A percentile compares a stretch with the other conserved stretches of the same genome.
Evolutionary conservation across 2,329 filamentous ascomycete genomes (phyloP).

Genomic region (Arthrinium phaeospermum): DNA sequence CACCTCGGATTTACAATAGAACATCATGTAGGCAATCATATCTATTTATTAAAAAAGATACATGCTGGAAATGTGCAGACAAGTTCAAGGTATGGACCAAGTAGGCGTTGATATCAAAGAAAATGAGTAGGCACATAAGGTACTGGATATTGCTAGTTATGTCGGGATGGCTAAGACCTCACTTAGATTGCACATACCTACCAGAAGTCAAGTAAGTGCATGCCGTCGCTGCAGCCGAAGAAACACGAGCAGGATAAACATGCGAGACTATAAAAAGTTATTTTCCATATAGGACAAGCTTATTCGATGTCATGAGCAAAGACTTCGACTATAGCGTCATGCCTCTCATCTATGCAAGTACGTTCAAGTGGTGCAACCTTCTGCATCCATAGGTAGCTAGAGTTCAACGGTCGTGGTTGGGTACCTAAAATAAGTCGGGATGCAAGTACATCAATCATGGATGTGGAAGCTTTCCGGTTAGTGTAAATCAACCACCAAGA

Average conservation of each 20-base stretch:
- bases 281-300: neutral
- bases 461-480: neutral
- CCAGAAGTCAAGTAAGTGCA: neutral
- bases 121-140: neutral
- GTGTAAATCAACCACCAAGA: constrained; percentile 7
- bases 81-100: neutral
- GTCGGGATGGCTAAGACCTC: neutral
- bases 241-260: neutral
- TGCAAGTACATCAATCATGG: neutral
- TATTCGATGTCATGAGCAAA: neutral
- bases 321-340: constrained; percentile 3
- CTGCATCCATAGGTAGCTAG: neutral
- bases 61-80: neutral
- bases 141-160: neutral
- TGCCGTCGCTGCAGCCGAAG: neutral
- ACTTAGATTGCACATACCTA: neutral
- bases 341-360: neutral
- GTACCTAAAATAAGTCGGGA: neutral
- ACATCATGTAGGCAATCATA: too few species aligned
- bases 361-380: constrained; percentile 1
- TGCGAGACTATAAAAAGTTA: neutral
- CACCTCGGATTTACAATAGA: neutral
- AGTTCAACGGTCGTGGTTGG: neutral
- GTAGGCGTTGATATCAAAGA: neutral
- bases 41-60: too few species aligned